Conservation (phyloP, 2,329 filamentous ascomycete genomes). For the Penicillium sp. region DNA sequence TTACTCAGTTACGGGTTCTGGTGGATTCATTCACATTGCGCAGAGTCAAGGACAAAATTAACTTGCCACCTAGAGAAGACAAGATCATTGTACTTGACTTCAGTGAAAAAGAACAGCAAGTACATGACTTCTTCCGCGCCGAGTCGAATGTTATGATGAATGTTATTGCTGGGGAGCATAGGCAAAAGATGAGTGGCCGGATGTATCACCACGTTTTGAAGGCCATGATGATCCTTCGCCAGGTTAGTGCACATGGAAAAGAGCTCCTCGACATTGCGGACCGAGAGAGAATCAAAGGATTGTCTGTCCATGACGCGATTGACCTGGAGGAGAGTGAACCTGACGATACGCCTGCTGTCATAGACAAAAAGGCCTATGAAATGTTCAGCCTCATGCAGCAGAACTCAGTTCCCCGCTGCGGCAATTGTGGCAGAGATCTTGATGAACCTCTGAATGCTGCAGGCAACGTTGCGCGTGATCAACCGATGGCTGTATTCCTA, state of each 20-base stretch:
- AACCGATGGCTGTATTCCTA: conserved; percentile 68
- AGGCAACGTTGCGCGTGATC: conserved; percentile 48
- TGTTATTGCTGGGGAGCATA: conserved; percentile 63
- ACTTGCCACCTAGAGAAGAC: conserved; percentile 72
- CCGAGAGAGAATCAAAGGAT: conserved; percentile 71
- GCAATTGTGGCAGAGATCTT: conserved; percentile 64
- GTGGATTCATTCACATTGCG: conserved; percentile 93
- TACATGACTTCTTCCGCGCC: conserved; percentile 81
- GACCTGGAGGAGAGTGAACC: conserved; percentile 74
- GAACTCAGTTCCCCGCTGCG: conserved; percentile 71
- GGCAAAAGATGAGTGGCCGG: conserved; percentile 70
- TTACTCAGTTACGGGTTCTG: conserved; percentile 75
- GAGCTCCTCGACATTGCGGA: conserved; percentile 85
- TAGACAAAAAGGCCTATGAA: conserved; percentile 73
- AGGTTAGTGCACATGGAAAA: conserved; percentile 91
- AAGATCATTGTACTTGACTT: conserved; percentile 71
- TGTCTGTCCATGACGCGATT: conserved; percentile 80
- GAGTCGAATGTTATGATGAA: conserved; percentile 77
- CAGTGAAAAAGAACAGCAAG: conserved; percentile 64
- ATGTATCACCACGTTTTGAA: conserved; percentile 93
- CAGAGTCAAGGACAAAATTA: conserved; percentile 84
- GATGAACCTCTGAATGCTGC: conserved; percentile 52
- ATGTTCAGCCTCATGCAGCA: conserved; percentile 82
- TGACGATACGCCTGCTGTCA: conserved; percentile 55
- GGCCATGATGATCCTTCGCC: conserved; percentile 80